These are phyloP conservation scores for Clavariopsis aquatica DNA, from an alignment of 495 filamentous ascomycete genomes.

Conservation along the genomic window DNA sequence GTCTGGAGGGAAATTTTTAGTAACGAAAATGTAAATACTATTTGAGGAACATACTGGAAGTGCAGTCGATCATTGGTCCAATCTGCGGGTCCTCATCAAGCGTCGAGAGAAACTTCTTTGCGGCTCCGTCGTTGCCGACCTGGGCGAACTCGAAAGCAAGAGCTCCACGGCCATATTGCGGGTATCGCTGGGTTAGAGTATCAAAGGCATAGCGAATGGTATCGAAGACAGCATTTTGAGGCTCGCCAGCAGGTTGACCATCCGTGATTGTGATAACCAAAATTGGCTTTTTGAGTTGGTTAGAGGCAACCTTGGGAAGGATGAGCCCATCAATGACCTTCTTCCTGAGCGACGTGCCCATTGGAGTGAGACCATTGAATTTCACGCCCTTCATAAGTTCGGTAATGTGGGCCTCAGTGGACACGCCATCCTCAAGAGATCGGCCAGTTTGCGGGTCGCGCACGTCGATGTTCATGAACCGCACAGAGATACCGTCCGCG, in stretches of 20 bases:
- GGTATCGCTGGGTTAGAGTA: constrained; percentile 50
- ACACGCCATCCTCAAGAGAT: constrained; percentile 53
- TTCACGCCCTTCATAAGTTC: constrained; percentile 57
- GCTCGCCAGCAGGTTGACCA: constrained; percentile 63
- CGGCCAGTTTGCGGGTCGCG: constrained; percentile 16
- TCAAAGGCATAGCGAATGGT: constrained; percentile 53
- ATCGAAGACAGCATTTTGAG: constrained; percentile 52
- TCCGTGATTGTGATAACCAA: constrained; percentile 73
- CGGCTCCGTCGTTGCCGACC: constrained; percentile 68
- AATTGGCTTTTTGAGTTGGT: constrained; percentile 62
- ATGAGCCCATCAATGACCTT: constrained; percentile 67
- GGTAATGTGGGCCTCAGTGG: constrained; percentile 59
- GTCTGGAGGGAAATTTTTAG: constrained; percentile 48
- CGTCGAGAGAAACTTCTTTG: constrained; percentile 62
- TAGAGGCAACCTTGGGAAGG: constrained; percentile 51
- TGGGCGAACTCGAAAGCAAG: constrained; percentile 73
- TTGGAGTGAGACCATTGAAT: constrained; percentile 69
- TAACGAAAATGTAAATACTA: constrained; percentile 26
- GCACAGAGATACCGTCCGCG: constrained; percentile 66
- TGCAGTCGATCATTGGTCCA: constrained; percentile 68
- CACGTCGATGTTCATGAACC: constrained; percentile 67
- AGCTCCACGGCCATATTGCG: constrained; percentile 54
- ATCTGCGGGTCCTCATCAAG: constrained; percentile 66
- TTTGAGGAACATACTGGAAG: constrained; percentile 57
- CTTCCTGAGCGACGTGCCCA: constrained; percentile 61